phyloP scores from a whole-genome alignment of 1,139 yeast genomes.

The Pneumocystis murina region DNA sequence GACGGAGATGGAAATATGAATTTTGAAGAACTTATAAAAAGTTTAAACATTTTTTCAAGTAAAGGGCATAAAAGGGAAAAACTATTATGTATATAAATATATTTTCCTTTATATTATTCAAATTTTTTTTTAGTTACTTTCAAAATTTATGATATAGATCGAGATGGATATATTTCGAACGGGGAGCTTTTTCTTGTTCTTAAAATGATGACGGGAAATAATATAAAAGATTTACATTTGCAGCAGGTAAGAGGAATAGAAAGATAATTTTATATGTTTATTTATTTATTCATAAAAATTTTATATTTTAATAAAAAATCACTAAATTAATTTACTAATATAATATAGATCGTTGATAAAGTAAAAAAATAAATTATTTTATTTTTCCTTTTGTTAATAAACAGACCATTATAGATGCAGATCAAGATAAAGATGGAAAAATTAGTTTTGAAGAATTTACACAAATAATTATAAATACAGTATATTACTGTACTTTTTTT shows the following conservation, averaged over 20 bases:
- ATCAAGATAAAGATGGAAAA: conserved; percentile 77
- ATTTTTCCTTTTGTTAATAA: conserved; percentile 18
- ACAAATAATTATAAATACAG: conserved; percentile 28
- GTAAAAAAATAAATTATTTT: neutral
- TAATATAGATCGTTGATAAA: conserved; percentile 9
- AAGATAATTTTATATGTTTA: neutral
- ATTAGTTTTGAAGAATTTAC: conserved; percentile 78
- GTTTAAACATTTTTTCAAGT: conserved; percentile 83
- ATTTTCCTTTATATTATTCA: neutral
- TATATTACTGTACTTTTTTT: neutral
- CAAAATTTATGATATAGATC: conserved; percentile 85
- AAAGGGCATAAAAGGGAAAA: conserved; percentile 74
- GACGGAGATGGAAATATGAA: conserved; percentile 91
- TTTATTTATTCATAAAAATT: neutral
- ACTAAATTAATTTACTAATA: neutral
- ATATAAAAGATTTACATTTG: conserved; percentile 68
- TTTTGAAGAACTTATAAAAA: conserved; percentile 85
- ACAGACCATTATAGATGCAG: conserved; percentile 92
- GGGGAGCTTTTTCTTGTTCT: conserved; percentile 87
- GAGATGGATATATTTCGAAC: conserved; percentile 87
- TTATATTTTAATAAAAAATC: neutral
- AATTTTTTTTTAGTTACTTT: conserved; percentile 42
- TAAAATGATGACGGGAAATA: conserved; percentile 94
- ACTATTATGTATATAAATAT: conserved; percentile 31
- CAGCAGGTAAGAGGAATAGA: conserved; percentile 40